Conservation (phyloP, 371 early-diverging fungal species). For the Apophysomyces trapeziformis region DNA sequence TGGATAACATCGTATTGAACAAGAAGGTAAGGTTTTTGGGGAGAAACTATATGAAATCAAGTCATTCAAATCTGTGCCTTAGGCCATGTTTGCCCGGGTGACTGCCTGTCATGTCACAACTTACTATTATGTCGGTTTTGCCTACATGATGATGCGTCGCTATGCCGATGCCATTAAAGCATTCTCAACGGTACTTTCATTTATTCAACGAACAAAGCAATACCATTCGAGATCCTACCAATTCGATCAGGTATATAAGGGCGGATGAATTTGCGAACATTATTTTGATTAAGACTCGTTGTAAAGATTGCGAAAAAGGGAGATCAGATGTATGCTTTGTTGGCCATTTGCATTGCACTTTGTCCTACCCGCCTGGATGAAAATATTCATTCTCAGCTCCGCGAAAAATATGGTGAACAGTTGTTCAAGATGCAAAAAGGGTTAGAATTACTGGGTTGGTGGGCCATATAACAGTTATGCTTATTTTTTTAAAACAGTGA, state of each 20-base stretch:
- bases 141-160: conserved; percentile 97
- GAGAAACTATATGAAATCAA: not conserved
- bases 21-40: conserved; percentile 62
- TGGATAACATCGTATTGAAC: conserved; percentile 93
- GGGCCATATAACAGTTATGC: not conserved
- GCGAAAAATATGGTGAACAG: conserved; percentile 94
- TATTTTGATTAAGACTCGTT: not conserved
- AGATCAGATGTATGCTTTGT: conserved; percentile 93
- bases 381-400: conserved; percentile 81
- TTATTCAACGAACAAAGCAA: conserved; percentile 90
- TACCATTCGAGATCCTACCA: conserved; percentile 93
- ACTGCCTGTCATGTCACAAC: conserved; percentile 96
- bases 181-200: conserved; percentile 89
- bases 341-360: conserved; percentile 89
- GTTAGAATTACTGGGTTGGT: conserved; percentile 25
- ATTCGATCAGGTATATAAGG: conserved; percentile 74
- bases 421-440: conserved; percentile 84
- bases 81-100: conserved; percentile 91
- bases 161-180: conserved; percentile 95
- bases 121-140: conserved; percentile 95
- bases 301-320: conserved; percentile 80
- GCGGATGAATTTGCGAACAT: not conserved
- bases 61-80: conserved; percentile 6
- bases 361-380: conserved; percentile 95
- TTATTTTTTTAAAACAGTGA: conserved; percentile 55